Evolutionary conservation across 257 asterid species (phyloP).

Genomic region (Hygrophila difformis): DNA sequence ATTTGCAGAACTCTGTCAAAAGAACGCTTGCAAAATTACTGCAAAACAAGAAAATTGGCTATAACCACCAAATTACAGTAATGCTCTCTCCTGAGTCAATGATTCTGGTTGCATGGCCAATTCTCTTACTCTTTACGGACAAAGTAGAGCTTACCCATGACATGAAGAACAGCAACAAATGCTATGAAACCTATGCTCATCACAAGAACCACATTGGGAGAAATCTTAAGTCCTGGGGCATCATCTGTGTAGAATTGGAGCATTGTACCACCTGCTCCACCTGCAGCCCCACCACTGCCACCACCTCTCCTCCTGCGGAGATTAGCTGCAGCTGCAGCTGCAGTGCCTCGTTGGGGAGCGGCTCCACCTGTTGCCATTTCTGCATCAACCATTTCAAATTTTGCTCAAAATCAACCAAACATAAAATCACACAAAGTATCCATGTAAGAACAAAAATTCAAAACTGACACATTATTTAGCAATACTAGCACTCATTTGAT

Average conservation of each 20-base stretch:
- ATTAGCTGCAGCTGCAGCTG: conserved; percentile 65
- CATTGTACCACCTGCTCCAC: conserved; percentile 62
- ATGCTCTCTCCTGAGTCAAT: too few species aligned
- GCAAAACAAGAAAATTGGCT: too few species aligned
- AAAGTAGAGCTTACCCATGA: conserved; percentile 62
- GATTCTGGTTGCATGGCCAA: too few species aligned
- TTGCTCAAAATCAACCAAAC: conserved; percentile 4
- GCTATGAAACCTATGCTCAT: conserved; percentile 74
- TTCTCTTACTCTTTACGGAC: conserved; percentile 46
- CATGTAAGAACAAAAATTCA: too few species aligned
- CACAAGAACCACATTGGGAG: conserved; percentile 55
- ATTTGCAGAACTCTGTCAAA: too few species aligned
- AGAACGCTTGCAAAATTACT: too few species aligned
- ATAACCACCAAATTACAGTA: too few species aligned
- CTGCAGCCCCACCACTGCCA: conserved; percentile 39
- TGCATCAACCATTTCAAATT: conserved; percentile 15
- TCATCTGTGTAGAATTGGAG: conserved; percentile 71
- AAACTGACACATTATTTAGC: too few species aligned
- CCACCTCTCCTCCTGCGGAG: conserved; percentile 50
- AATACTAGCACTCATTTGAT: too few species aligned
- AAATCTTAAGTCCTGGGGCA: conserved; percentile 62
- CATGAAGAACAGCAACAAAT: too few species aligned
- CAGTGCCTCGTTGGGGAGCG: conserved; percentile 59
- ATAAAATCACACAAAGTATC: too few species aligned
- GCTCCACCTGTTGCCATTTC: conserved; percentile 60